Base-by-base conservation (phyloP, 139 green algal genomes). In the Closterium sp. region DNA sequence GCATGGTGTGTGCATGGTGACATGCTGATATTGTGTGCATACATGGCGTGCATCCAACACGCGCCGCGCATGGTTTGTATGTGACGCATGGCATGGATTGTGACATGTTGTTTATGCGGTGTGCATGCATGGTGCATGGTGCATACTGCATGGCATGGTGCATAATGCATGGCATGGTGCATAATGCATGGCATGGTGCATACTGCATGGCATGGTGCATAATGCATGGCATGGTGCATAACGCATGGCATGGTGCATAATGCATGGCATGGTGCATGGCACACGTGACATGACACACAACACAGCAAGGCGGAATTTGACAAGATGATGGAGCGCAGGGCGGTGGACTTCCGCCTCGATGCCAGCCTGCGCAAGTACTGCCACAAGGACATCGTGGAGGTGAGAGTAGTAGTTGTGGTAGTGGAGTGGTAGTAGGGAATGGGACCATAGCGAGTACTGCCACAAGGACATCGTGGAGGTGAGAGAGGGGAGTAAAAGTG, bases 281-380 rank as follows among this genome's bases (percentile, higher is more conserved):
- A 27, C 28, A 87, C 32, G 28, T 31, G 38, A 50, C 38, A 50
- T 31, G 28, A 29, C n/a, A 87, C 22, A 87, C 85, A 79, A 4
- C 38, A 88, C 62, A 96, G 94, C 94, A 95, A 95, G 94, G 84
- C 29, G 30, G 91, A 95, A n/a, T 94, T 95, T 62, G 94, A 95
- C 79, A 42, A 87, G 34, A 95, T 95, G 94, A 95, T 95, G 90
- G 93, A 92, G 45, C 32, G 93, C 19, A 85, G 94, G 9, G 93
- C 93, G 9, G 30, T n/a, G 10, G 93, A 95, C 92, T 95, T 95
- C 94, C 84, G 93, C 62, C 89, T 95, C 62, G 94, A 95, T 50
- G 21, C 86, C 29, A 88, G 29, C 24, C 38, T 95, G 24, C 70
- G 87, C 24, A 89, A 92, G 50, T 89, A 87, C 34, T 95, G 94